Percentiles rank a stretch among this genome's conserved stretches.
Conservation (phyloP, 2,329 filamentous ascomycete genomes). For the Verticillium longisporum region DNA sequence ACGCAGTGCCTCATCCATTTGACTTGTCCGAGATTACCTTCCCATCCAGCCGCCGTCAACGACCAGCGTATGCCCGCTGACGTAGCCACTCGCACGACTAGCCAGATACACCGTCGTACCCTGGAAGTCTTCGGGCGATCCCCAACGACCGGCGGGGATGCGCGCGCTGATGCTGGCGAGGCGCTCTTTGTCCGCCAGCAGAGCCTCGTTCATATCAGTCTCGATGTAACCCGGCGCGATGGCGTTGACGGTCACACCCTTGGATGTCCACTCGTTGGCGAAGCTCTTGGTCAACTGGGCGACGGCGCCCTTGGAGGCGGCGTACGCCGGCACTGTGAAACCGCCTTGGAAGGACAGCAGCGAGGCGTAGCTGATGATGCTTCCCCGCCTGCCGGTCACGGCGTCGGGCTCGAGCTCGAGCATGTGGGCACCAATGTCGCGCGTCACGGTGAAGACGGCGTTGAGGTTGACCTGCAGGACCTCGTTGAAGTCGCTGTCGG, state of each 20-base stretch:
- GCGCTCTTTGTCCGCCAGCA: constrained; percentile 65
- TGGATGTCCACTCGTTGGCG: constrained; percentile 77
- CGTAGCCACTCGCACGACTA: constrained; percentile 69
- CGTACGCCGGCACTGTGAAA: constrained; percentile 81
- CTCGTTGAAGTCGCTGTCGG: constrained; percentile 68
- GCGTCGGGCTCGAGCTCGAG: constrained; percentile 45
- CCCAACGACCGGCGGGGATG: constrained; percentile 83
- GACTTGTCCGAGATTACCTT: constrained; percentile 38
- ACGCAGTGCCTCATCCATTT: neutral
- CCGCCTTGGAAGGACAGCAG: constrained; percentile 82
- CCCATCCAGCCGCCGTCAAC: constrained; percentile 96
- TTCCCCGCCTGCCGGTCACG: constrained; percentile 51
- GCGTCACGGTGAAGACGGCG: constrained; percentile 70
- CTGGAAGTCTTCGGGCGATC: constrained; percentile 79
- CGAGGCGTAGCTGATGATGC: constrained; percentile 79
- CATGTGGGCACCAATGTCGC: constrained; percentile 76
- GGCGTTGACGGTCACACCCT: constrained; percentile 78
- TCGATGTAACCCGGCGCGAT: constrained; percentile 87
- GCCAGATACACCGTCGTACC: constrained; percentile 73
- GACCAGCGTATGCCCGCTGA: constrained; percentile 73
- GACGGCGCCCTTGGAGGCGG: constrained; percentile 78
- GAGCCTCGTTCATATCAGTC: constrained; percentile 88
- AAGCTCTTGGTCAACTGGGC: constrained; percentile 80
- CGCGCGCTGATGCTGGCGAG: constrained; percentile 68
- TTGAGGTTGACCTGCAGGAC: constrained; percentile 84